Evolutionary conservation across 2,329 filamentous ascomycete species (phyloP).

Genomic region (Penicillium psychrosexuale): DNA sequence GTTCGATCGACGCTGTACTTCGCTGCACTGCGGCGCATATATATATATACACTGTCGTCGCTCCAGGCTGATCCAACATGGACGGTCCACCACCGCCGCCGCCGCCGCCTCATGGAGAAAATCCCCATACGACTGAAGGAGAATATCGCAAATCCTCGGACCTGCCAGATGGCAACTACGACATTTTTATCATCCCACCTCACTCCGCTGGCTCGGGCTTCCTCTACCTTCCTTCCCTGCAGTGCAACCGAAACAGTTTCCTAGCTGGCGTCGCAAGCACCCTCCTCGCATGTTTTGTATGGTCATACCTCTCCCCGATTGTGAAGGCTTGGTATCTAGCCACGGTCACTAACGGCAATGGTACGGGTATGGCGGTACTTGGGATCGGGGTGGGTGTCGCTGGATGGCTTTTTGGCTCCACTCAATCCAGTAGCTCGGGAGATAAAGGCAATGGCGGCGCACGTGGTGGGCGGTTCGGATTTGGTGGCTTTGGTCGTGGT

Average conservation of each 20-base stretch:
- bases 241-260: constrained; percentile 85
- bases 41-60: not conserved
- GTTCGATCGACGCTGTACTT: not conserved
- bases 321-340: constrained; percentile 69
- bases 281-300: constrained; percentile 68
- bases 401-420: constrained; percentile 73
- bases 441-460: constrained; percentile 31
- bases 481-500: constrained; percentile 20
- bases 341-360: constrained; percentile 69
- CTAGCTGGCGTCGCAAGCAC: constrained; percentile 79
- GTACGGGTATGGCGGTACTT: constrained; percentile 68
- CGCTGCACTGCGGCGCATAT: constrained; percentile 2
- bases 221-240: constrained; percentile 86
- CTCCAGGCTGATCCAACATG: constrained; percentile 23
- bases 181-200: constrained; percentile 94
- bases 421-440: constrained; percentile 48
- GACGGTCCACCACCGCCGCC: constrained; percentile 66
- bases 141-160: constrained; percentile 50
- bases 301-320: constrained; percentile 68
- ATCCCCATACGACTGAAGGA: constrained; percentile 63
- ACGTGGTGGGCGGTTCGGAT: constrained; percentile 23
- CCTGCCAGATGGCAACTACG: constrained; percentile 85
- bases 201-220: constrained; percentile 87
- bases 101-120: constrained; percentile 80
- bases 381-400: constrained; percentile 70